Base-by-base conservation (phyloP, 345 rosid species). In the Adansonia digitata region DNA sequence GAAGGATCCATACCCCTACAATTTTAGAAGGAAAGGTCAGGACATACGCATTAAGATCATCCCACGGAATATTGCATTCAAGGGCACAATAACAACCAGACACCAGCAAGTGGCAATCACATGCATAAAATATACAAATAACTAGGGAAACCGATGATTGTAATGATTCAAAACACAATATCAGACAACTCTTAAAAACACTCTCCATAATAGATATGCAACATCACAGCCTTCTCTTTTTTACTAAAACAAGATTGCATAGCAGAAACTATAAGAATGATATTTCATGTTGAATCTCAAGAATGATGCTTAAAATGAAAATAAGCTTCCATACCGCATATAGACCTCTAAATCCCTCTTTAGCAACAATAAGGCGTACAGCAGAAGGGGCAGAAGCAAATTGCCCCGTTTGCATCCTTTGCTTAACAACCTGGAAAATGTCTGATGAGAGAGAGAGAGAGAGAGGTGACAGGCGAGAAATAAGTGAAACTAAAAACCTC, bases 1-100 rank as follows among this genome's bases (percentile, higher is more conserved):
- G 78, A 92, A 91, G 48, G 97, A 92, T 76, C 98, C 91, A 77
- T 87, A 94, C 7, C 97, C 98, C 98, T 94, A 77, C 77, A 82
- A 39, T 67, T 74, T 72, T 71, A 69, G 42, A 48, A 65, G 64
- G 1, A 59, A 52, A 29, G 29, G 46, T 65, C 51, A 74, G 20
- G 59, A 71, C 40, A 75, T 15, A 24, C 29, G 12, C 48, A 40
- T 52, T 37, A 53, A 37, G 22, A 60, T 51, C 51, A 59, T 15
- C 40, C 2, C n/a, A n/a, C 14, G 35, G 68, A 31, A 51, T 64
- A 37, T 10, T 35, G 53, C 22, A 70, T 40, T 51, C 2, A 59
- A 31, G 31, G 10, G 64, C 64, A 40, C 11, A 45, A 65, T 22
- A 65, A 65, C 34, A 37, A 29, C 72, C 29, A 22, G 71, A 45